phyloP scores from a whole-genome alignment of 2,329 filamentous ascomycete genomes.

The Chalaropsis ovoidea region DNA sequence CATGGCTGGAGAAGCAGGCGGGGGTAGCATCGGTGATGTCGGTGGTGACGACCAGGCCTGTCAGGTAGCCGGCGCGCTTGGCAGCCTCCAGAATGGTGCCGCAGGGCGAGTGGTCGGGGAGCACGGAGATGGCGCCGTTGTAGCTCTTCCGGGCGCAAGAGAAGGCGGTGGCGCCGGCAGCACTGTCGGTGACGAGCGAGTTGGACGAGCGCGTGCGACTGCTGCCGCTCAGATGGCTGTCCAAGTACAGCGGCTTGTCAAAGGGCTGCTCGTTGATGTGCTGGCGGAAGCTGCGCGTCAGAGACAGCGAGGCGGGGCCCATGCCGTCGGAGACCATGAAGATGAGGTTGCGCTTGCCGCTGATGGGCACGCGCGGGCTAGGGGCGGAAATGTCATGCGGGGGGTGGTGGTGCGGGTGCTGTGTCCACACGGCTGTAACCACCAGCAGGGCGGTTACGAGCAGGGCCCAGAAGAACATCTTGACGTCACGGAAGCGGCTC shows the following conservation, averaged over 20 bases:
- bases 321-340: constrained; percentile 99
- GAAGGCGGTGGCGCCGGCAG: constrained; percentile 94
- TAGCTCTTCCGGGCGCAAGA: constrained; percentile 89
- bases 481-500: constrained; percentile 54
- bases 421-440: constrained; percentile 65
- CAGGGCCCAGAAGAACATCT: constrained; percentile 72
- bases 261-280: constrained; percentile 60
- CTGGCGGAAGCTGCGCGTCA: constrained; percentile 82
- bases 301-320: constrained; percentile 80
- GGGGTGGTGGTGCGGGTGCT: constrained; percentile 64
- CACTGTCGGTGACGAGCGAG: constrained; percentile 85
- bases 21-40: constrained; percentile 92
- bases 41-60: constrained; percentile 89
- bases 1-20: constrained; percentile 87
- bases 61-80: constrained; percentile 82
- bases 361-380: constrained; percentile 25
- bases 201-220: constrained; percentile 76
- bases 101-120: constrained; percentile 76
- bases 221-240: constrained; percentile 81
- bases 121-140: constrained; percentile 86
- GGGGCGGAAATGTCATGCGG: constrained; percentile 32
- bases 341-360: constrained; percentile 78
- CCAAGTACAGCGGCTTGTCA: constrained; percentile 66
- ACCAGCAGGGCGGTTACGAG: constrained; percentile 70
- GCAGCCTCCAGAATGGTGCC: constrained; percentile 90